A percentile compares a stretch with the other conserved stretches of the same genome.
Conservation (phyloP, 2,329 filamentous ascomycete genomes). For the Clonostachys sp. region DNA sequence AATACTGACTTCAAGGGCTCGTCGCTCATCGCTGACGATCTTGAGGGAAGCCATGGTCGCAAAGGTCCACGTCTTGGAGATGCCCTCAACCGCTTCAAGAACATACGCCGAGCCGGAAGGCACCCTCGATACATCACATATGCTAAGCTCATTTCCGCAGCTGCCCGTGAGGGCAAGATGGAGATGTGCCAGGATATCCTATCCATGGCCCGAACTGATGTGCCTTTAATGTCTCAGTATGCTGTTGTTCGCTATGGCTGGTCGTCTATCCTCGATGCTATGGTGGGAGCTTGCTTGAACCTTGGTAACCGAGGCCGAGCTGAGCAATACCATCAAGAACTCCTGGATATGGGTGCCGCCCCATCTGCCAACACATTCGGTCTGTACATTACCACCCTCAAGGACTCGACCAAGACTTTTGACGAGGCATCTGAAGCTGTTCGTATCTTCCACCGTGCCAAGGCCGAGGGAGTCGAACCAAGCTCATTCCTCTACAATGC, state of each 20-base stretch:
- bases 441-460: slow-evolving; percentile 93
- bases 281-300: slow-evolving; percentile 88
- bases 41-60: slow-evolving; percentile 75
- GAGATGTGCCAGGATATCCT: slow-evolving; percentile 82
- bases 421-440: slow-evolving; percentile 96
- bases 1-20: slow-evolving; percentile 93
- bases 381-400: slow-evolving; percentile 97
- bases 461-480: slow-evolving; percentile 89
- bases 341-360: slow-evolving; percentile 83
- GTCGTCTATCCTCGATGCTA: slow-evolving; percentile 93
- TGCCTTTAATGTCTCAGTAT: slow-evolving; percentile 81
- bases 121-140: slow-evolving; percentile 96
- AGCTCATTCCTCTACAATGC: slow-evolving; percentile 98
- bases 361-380: slow-evolving; percentile 97
- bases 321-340: slow-evolving; percentile 83
- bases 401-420: slow-evolving; percentile 95
- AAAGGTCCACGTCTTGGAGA: slow-evolving; percentile 73
- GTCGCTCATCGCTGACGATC: slow-evolving; percentile 80
- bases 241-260: slow-evolving; percentile 88
- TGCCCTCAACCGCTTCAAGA: slow-evolving; percentile 78
- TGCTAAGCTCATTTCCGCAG: slow-evolving; percentile 87
- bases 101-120: slow-evolving; percentile 87
- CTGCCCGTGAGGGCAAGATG: slow-evolving; percentile 79
- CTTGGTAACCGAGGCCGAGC: slow-evolving; percentile 77
- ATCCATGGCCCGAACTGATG: slow-evolving; percentile 81